Base-by-base conservation (phyloP, 345 rosid species). In the Eutrema japonicum region DNA sequence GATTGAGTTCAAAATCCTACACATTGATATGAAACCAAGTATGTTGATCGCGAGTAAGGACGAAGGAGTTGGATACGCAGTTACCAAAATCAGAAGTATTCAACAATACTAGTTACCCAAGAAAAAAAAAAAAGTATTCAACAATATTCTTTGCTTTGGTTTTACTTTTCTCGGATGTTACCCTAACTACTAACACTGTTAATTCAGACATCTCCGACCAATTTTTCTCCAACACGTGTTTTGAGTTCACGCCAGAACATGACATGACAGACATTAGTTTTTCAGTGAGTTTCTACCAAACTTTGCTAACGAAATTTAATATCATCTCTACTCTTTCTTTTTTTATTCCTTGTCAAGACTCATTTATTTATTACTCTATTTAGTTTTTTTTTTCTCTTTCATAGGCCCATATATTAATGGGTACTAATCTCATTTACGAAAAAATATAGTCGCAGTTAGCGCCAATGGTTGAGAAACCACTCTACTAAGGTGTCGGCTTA, bases 251-350 rank as follows among this genome's bases (percentile, higher is more conserved):
- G 26, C 55, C 63, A 75, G 42, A 45, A 63, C 79, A 45, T 68
- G 74, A 46, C 78, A 33, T 65, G 58, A 5, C 66, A 45, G 13
- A 30, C 26, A 55, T 32, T 32, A 45, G 35, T 47, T 16, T 40
- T 42, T 29, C 52, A 57, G 42, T 68, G 27, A 67, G 14, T 52
- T 69, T 53, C 66, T 46, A 76, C 79, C 75, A 70, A 76, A 76
- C 79, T 70, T 76, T 61, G 13, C 40, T 7, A 63, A 63, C 75
- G 13, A 76, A 46, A 76, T 76, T 76, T 63, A 70, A 47, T 76
- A 54, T 40, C 46, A 62, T 63, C 49, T 27, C 45, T 57, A 45
- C n/a, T 45, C 26, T 27, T 8, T 45, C 38, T 27, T 8, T 42
- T 26, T 7, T 27, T 13, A 27, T 4, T 14, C 45, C 26, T 11